Percentiles rank a stretch among this genome's conserved stretches.
phyloP scores from a whole-genome alignment of 176 grass and related monocot genomes.

The Olyra latifolia region DNA sequence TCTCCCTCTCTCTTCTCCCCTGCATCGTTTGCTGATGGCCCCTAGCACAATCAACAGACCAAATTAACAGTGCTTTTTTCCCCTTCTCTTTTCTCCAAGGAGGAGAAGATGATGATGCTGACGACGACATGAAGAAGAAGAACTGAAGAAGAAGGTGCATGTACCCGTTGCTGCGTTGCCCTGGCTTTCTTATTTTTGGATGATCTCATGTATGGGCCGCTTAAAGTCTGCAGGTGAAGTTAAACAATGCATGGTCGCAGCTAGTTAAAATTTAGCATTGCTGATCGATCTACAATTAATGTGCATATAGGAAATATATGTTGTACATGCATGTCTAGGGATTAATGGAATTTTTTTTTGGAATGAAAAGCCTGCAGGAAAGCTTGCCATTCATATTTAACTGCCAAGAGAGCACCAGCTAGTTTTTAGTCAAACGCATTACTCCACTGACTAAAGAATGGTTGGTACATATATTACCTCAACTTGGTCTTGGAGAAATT shows the following conservation, averaged over 20 bases:
- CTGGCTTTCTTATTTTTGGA: conserved; percentile 69
- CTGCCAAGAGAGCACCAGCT: neutral
- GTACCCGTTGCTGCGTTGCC: conserved; percentile 52
- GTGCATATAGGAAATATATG: neutral
- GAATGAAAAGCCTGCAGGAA: neutral
- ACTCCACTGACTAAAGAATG: neutral
- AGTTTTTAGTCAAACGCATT: neutral
- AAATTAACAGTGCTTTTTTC: neutral
- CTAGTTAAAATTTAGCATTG: neutral
- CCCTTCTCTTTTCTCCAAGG: neutral
- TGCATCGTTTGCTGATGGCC: neutral
- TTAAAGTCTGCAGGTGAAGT: conserved; percentile 61
- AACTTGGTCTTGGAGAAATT: conserved; percentile 95
- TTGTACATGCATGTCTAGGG: neutral
- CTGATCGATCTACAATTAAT: neutral
- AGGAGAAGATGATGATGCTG: neutral
- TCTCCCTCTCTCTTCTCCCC: conserved; percentile 25
- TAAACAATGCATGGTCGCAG: conserved; percentile 8
- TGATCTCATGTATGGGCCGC: conserved; percentile 81
- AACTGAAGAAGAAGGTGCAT: neutral
- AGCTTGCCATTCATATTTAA: neutral
- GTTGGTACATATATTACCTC: conserved; percentile 50
- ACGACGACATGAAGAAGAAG: no score
- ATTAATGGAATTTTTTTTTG: neutral
- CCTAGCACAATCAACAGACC: neutral